These are phyloP conservation scores for Pichia terricola DNA, from an alignment of 1,139 yeast genomes.

Conservation along the genomic window DNA sequence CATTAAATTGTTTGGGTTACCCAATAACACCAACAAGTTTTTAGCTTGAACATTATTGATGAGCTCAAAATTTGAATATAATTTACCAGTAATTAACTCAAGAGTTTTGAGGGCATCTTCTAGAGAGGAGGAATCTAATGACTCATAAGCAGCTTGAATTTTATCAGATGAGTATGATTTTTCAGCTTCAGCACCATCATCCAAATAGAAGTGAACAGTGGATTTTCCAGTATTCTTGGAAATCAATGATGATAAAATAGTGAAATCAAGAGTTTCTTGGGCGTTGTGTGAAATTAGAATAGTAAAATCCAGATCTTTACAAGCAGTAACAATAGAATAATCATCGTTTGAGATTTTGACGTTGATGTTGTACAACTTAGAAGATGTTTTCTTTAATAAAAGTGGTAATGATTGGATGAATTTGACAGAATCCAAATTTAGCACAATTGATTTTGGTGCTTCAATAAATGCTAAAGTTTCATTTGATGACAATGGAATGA, in stretches of 20 bases:
- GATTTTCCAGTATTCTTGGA: slow-evolving; percentile 41
- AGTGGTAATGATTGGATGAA: slow-evolving; percentile 46
- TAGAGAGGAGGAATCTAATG: slow-evolving; percentile 16
- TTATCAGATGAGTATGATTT: slow-evolving; percentile 9
- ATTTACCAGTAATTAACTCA: slow-evolving; percentile 24
- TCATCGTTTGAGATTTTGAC: slow-evolving; percentile 50
- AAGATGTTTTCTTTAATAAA: slow-evolving; percentile 36
- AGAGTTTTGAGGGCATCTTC: slow-evolving; percentile 21
- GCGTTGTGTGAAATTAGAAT: slow-evolving; percentile 55
- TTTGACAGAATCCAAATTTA: slow-evolving; percentile 46
- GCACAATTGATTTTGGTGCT: slow-evolving; percentile 35
- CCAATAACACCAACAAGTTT: slow-evolving; percentile 46
- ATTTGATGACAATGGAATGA: slow-evolving; percentile 32
- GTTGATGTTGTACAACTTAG: slow-evolving; percentile 45
- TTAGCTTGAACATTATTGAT: slow-evolving; percentile 19
- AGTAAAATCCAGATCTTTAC: slow-evolving; percentile 60
- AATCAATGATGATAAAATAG: slow-evolving; percentile 49
- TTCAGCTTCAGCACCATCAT: slow-evolving; percentile 8
- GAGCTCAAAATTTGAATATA: slow-evolving; percentile 32
- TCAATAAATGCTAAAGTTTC: slow-evolving; percentile 45
- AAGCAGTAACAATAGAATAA: slow-evolving; percentile 54
- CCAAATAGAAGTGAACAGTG: slow-evolving; percentile 55
- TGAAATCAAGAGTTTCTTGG: slow-evolving; percentile 41
- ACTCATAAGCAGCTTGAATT: slow-evolving; percentile 11
- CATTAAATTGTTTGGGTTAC: slow-evolving; percentile 33